Conservation (phyloP, 2,329 filamentous ascomycete species). For the Phialocephala sp. region DNA sequence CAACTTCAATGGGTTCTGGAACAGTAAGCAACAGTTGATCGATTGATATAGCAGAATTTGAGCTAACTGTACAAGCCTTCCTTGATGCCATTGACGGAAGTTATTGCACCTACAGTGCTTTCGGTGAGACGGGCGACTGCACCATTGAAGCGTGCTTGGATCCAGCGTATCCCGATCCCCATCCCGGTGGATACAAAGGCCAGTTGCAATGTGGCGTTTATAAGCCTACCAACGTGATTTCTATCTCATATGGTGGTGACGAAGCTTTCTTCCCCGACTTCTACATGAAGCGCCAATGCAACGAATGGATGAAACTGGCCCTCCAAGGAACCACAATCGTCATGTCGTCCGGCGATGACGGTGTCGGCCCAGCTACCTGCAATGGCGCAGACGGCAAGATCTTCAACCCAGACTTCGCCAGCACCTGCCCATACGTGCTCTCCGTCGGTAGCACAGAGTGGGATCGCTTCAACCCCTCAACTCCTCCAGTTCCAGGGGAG, state of each 20-base stretch:
- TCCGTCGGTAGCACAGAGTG: slow-evolving; percentile 47
- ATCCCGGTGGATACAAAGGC: slow-evolving; percentile 56
- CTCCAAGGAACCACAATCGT: slow-evolving; percentile 53
- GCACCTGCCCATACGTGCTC: slow-evolving; percentile 56
- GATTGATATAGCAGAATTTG: slow-evolving; percentile 43
- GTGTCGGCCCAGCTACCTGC: slow-evolving; percentile 47
- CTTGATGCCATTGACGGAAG: slow-evolving; percentile 53
- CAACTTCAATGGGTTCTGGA: slow-evolving; percentile 43
- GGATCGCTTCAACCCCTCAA: slow-evolving; percentile 33
- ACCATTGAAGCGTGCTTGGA: slow-evolving; percentile 48
- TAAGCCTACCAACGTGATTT: slow-evolving; percentile 61
- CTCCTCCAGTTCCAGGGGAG: slow-evolving; percentile 34
- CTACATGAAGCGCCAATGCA: slow-evolving; percentile 59
- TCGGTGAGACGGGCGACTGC: slow-evolving; percentile 54
- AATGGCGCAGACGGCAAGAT: slow-evolving; percentile 48
- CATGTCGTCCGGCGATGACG: slow-evolving; percentile 53
- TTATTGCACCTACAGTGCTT: slow-evolving; percentile 57
- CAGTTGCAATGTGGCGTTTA: slow-evolving; percentile 54
- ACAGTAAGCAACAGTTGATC: slow-evolving; percentile 54
- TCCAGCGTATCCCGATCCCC: slow-evolving; percentile 55
- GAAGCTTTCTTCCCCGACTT: slow-evolving; percentile 56
- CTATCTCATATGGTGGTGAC: slow-evolving; percentile 58
- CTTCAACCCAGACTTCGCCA: slow-evolving; percentile 55
- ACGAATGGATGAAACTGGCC: slow-evolving; percentile 57
- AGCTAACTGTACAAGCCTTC: slow-evolving; percentile 52